These are phyloP conservation scores for Aplosporella prunicola DNA, from an alignment of 2,329 filamentous ascomycete genomes.

Conservation along the genomic window DNA sequence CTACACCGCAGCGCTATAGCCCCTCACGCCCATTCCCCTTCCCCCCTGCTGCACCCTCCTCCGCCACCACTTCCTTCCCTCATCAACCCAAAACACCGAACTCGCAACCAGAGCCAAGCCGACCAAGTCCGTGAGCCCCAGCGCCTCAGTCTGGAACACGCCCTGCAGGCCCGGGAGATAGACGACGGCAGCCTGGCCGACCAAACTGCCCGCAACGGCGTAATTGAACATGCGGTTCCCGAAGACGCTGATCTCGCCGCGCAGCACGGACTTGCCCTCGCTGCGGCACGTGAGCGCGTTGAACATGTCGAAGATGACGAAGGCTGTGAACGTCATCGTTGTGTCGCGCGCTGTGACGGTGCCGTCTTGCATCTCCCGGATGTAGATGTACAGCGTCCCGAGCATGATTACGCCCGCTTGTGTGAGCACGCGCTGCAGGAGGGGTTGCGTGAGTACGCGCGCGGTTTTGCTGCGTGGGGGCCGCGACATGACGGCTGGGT, in stretches of 20 bases:
- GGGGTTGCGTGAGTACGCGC: slow-evolving; percentile 74
- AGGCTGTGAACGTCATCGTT: slow-evolving; percentile 98
- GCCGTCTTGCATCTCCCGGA: slow-evolving; percentile 82
- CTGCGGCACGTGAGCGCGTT: slow-evolving; percentile 91
- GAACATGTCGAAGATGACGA: slow-evolving; percentile 99
- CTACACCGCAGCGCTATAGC: too few species aligned
- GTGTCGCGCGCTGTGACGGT: slow-evolving; percentile 86
- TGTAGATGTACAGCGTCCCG: slow-evolving; percentile 85
- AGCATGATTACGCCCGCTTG: slow-evolving; percentile 85
- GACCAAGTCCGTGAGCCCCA: slow-evolving; percentile 64
- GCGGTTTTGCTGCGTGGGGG: slow-evolving; percentile 81
- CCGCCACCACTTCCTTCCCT: slow-evolving; percentile 72
- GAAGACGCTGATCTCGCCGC: slow-evolving; percentile 73
- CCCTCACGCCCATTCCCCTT: too few species aligned
- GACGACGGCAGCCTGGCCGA: slow-evolving; percentile 83
- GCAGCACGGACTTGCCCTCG: slow-evolving; percentile 78
- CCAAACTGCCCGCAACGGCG: slow-evolving; percentile 74
- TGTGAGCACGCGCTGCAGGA: slow-evolving; percentile 77
- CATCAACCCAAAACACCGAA: slow-evolving; percentile 90
- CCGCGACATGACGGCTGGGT: slow-evolving; percentile 85
- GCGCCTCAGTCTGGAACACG: slow-evolving; percentile 89
- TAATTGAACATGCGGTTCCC: slow-evolving; percentile 90
- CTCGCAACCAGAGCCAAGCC: slow-evolving; percentile 68
- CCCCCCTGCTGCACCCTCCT: too few species aligned
- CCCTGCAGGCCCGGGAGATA: slow-evolving; percentile 91